phyloP scores from a whole-genome alignment of 2,329 filamentous ascomycete species.

The Simplicillium aogashimaense region DNA sequence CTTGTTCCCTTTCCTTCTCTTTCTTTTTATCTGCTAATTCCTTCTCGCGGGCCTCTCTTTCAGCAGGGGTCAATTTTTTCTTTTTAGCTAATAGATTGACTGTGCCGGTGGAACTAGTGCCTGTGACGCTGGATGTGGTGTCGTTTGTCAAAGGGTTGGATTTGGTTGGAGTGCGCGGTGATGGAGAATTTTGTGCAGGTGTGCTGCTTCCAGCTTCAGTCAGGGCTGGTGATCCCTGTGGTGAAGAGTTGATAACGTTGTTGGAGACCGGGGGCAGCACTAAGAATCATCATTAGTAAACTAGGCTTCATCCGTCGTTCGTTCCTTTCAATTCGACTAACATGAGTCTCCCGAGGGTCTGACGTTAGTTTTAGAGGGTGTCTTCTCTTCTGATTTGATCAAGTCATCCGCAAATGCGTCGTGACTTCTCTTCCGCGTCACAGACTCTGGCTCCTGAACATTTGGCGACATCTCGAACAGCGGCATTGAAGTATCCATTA shows the following conservation, averaged over 20 bases:
- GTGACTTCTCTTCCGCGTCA: slow-evolving; percentile 34
- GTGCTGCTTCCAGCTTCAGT: slow-evolving; percentile 33
- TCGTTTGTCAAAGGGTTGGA: slow-evolving; percentile 6
- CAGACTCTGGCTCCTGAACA: slow-evolving; percentile 32
- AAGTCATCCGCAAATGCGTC: slow-evolving; percentile 30
- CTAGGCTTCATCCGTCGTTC: slow-evolving; percentile 3
- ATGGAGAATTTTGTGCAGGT: slow-evolving; percentile 24
- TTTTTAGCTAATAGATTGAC: slow-evolving; percentile 24
- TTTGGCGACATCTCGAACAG: slow-evolving; percentile 37
- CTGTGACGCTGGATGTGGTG: slow-evolving; percentile 9
- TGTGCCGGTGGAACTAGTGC: slow-evolving; percentile 5
- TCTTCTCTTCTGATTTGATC: slow-evolving; percentile 12
- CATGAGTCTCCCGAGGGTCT: slow-evolving; percentile 13
- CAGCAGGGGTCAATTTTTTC: slow-evolving; percentile 30
- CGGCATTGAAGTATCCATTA: slow-evolving; percentile 27
- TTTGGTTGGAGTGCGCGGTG: slow-evolving; percentile 20
- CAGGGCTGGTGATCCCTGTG: slow-evolving; percentile 21
- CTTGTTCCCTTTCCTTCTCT: slow-evolving; percentile 22
- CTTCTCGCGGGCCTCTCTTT: slow-evolving; percentile 27
- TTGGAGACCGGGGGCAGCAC: slow-evolving; percentile 14
- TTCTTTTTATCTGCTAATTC: slow-evolving; percentile 24
- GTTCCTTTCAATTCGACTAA: slow-evolving; percentile 3
- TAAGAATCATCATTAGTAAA: not conserved
- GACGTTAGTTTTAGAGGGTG: slow-evolving; percentile 6
- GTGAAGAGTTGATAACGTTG: slow-evolving; percentile 16